Base-by-base conservation (phyloP, 371 early-diverging fungal species). In the Mucor circinelloides region DNA sequence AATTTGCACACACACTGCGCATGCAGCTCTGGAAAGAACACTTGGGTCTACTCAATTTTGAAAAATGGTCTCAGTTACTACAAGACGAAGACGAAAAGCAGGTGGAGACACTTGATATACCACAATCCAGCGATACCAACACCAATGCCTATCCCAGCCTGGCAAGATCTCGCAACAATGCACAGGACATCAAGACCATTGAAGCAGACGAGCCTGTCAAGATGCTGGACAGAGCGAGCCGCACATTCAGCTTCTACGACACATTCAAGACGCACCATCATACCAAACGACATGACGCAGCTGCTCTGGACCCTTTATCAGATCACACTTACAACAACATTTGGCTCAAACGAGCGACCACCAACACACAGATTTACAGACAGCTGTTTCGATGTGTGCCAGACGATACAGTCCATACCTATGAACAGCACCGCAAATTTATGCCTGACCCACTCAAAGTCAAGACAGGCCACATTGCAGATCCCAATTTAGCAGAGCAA, bases 1-100 rank as follows among this genome's bases (percentile, higher is more conserved):
- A 85, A 52, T 90, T 94, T 69, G 95, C 93, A 1, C 90, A 90
- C 67, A 85, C 88, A 8, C 75, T 96, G 57, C 87, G 96, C 0
- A 84, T 87, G 67, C 86, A 87, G 42, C 71, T 96, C n/a, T 94
- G 94, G 80, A 90, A 89, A 61, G 96, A 96, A 69, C 96, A 96
- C 71, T 69, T 93, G 12, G 97, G 97, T 7, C 70, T 93, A 1
- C 64, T 92, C 12, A 79, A 80, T 12, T 71, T 74, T 21, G 67
- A 77, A 9, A 77, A 83, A n/a, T 81, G 82, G 82, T 62, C 70
- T 19, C 46, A 67, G 7, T 50, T 78, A 42, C 38, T 70, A 23
- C 19, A 67, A 52, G 48, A n/a, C 2, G 55, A 32, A n/a, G 38
- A 30, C 10, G 30, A 67, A 30, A 23, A 42, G 6, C 12, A 42